phyloP scores from a whole-genome alignment of 495 filamentous ascomycete species.

The Glutinoglossum americanum region DNA sequence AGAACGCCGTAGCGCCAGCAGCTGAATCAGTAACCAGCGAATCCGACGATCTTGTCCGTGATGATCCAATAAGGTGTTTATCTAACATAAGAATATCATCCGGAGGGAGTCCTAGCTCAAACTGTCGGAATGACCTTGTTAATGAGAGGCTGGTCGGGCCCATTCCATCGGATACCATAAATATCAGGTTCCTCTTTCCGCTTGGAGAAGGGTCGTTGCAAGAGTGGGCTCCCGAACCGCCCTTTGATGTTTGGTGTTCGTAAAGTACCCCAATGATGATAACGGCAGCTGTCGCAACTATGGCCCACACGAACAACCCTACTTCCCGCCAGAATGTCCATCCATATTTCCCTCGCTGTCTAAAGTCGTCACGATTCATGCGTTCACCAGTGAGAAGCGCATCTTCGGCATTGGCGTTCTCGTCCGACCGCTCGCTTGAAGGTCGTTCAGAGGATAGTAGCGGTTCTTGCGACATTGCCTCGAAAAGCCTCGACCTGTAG shows the following conservation, averaged over 20 bases:
- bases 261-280: constrained; percentile 54
- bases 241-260: constrained; percentile 34
- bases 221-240: constrained; percentile 9
- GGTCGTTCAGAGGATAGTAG: constrained; percentile 14
- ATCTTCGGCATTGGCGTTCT: constrained; percentile 27
- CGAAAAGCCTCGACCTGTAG: not conserved
- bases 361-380: constrained; percentile 12
- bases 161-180: constrained; percentile 99
- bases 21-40: constrained; percentile 85
- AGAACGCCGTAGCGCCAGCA: constrained; percentile 89
- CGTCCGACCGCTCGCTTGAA: constrained; percentile 17
- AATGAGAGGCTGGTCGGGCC: constrained; percentile 73
- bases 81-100: constrained; percentile 62
- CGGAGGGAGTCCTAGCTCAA: constrained; percentile 37
- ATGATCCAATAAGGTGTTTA: constrained; percentile 68
- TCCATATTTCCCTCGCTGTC: constrained; percentile 13
- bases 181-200: constrained; percentile 84
- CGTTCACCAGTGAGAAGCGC: constrained; percentile 39
- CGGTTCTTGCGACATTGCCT: constrained; percentile 3
- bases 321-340: constrained; percentile 44
- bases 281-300: constrained; percentile 62
- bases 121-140: constrained; percentile 66
- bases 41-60: constrained; percentile 59
- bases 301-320: constrained; percentile 65
- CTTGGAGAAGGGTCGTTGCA: constrained; percentile 25